Conservation (phyloP, 345 rosid genomes). For the Eucalyptus curtisii region DNA sequence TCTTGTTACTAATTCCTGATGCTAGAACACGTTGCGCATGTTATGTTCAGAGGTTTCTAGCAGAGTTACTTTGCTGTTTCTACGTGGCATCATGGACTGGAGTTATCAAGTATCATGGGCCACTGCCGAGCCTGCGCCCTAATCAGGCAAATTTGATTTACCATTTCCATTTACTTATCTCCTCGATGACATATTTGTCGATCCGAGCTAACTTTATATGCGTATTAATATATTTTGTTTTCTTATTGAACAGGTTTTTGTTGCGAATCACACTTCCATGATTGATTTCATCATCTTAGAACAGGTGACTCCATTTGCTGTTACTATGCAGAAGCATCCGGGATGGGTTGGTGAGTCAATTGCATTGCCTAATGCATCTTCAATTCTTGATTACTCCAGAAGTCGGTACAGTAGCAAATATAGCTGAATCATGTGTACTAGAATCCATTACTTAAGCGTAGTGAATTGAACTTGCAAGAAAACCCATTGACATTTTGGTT, state of each 20-base stretch:
- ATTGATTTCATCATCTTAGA: constrained; percentile 92
- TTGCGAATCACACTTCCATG: constrained; percentile 99
- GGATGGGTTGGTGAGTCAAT: constrained; percentile 98
- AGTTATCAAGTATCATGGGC: constrained; percentile 92
- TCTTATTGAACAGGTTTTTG: constrained; percentile 61
- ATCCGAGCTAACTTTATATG: not conserved
- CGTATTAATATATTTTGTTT: not conserved
- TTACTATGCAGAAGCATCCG: constrained; percentile 99
- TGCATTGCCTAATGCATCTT: not conserved
- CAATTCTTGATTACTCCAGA: not conserved
- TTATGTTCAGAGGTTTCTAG: constrained; percentile 57
- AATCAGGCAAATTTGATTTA: constrained; percentile 45
- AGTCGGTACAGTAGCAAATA: not conserved
- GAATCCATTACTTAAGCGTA: not conserved
- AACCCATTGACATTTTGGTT: not conserved
- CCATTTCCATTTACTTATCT: not conserved
- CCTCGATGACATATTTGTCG: not conserved
- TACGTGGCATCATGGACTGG: constrained; percentile 99
- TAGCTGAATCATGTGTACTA: not conserved
- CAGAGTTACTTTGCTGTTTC: constrained; percentile 96
- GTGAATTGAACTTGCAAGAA: not conserved
- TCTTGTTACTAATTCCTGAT: not conserved
- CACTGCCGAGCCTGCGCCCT: constrained; percentile 91
- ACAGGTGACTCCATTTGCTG: constrained; percentile 98
- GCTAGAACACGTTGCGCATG: not conserved